Percentiles rank a stretch among this genome's conserved stretches.
Conservation (phyloP, 768 basidiomycete species). For the Macrocybe gigantea region DNA sequence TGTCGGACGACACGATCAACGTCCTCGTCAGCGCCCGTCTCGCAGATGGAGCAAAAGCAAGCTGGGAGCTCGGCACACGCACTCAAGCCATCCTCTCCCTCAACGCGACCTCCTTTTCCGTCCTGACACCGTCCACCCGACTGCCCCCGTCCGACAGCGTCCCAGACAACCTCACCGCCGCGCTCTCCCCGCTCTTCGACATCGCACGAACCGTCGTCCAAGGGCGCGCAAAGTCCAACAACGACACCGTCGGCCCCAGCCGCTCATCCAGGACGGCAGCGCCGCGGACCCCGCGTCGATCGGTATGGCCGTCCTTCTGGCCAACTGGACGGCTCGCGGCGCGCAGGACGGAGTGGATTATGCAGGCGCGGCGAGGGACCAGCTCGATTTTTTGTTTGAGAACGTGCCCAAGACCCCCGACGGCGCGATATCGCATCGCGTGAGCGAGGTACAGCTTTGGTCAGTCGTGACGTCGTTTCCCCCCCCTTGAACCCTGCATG, state of each 20-base stretch:
- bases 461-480: conserved; percentile 19
- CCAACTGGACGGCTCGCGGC: conserved; percentile 37
- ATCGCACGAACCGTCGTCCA: conserved; percentile 48
- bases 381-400: conserved; percentile 57
- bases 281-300: conserved; percentile 78
- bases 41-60: conserved; percentile 12
- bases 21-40: not conserved
- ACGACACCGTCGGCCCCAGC: conserved; percentile 44
- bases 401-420: conserved; percentile 57
- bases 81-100: conserved; percentile 44
- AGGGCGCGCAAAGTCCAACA: conserved; percentile 37
- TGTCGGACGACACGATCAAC: not conserved
- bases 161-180: conserved; percentile 22
- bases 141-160: conserved; percentile 33
- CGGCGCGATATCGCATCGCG: conserved; percentile 80
- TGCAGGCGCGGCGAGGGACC: conserved; percentile 55
- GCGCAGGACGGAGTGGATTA: conserved; percentile 42
- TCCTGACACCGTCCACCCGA: conserved; percentile 24
- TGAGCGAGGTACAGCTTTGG: conserved; percentile 68
- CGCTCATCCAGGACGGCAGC: conserved; percentile 49
- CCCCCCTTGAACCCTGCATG: not conserved
- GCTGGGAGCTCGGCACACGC: conserved; percentile 54
- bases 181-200: conserved; percentile 48
- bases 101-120: conserved; percentile 39
- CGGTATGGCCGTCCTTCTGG: conserved; percentile 63